These are phyloP conservation scores for Globisporangium cederbergense DNA, from an alignment of 352 stramenopile species.

Conservation along the genomic window DNA sequence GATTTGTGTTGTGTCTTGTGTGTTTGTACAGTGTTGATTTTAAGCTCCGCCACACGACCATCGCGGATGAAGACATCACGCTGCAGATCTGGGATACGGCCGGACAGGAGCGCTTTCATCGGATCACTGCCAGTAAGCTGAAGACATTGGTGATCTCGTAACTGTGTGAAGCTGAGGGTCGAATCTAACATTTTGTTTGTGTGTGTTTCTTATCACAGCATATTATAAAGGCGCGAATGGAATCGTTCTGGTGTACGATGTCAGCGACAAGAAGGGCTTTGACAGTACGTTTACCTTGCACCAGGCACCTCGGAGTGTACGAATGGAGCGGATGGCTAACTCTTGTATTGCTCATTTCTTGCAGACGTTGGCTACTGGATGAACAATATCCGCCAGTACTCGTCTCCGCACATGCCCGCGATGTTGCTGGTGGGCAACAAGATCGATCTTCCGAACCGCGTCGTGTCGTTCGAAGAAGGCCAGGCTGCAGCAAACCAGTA, in stretches of 20 bases:
- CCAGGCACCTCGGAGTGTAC: not conserved
- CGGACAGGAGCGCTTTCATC: slow-evolving; percentile 92
- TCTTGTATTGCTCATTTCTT: slow-evolving; percentile 13
- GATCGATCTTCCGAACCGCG: slow-evolving; percentile 87
- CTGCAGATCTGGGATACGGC: slow-evolving; percentile 95
- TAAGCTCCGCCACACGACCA: slow-evolving; percentile 86
- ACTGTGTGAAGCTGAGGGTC: not conserved
- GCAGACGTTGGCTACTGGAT: slow-evolving; percentile 94
- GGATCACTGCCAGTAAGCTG: slow-evolving; percentile 89
- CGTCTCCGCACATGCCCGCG: slow-evolving; percentile 61
- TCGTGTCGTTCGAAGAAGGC: slow-evolving; percentile 75
- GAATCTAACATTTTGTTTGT: slow-evolving; percentile 13
- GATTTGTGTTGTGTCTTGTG: not conserved
- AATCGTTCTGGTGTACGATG: slow-evolving; percentile 93
- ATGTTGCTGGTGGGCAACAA: slow-evolving; percentile 92
- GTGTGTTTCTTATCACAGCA: slow-evolving; percentile 35
- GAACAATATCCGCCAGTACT: slow-evolving; percentile 93
- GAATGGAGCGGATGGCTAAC: not conserved
- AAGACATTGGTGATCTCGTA: not conserved
- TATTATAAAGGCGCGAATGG: slow-evolving; percentile 94
- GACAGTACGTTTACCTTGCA: slow-evolving; percentile 63
- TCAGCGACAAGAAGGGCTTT: slow-evolving; percentile 90
- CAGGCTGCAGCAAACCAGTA: slow-evolving; percentile 80
- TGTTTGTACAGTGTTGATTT: slow-evolving; percentile 82
- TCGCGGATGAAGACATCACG: slow-evolving; percentile 83